These are phyloP conservation scores for Lophium mytilinum DNA, from an alignment of 495 filamentous ascomycete genomes.

Conservation along the genomic window DNA sequence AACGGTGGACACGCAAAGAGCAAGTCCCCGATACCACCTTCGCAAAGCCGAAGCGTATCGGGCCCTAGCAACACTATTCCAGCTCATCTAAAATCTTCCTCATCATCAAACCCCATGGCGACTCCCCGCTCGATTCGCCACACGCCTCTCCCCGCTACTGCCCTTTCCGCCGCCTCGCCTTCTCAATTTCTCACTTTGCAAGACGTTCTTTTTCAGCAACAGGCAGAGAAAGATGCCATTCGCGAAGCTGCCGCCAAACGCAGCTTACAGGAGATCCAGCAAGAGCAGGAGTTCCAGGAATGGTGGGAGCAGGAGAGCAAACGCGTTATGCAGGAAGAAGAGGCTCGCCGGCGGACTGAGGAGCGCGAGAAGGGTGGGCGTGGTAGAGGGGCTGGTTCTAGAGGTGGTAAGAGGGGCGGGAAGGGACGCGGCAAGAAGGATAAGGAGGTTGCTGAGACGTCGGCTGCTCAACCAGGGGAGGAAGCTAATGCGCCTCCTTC, in stretches of 20 bases:
- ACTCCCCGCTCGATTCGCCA: conserved; percentile 45
- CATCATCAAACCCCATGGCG: conserved; percentile 21
- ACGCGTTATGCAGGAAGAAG: conserved; percentile 59
- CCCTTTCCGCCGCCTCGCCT: conserved; percentile 38
- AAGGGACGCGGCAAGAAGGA: conserved; percentile 21
- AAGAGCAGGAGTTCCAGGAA: conserved; percentile 91
- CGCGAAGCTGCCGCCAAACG: conserved; percentile 79
- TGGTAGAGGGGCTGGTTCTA: conserved; percentile 23
- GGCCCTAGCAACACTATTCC: conserved; percentile 1
- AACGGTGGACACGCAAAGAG: conserved; percentile 36
- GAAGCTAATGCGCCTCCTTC: background rate
- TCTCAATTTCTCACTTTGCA: conserved; percentile 62
- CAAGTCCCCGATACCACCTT: conserved; percentile 12
- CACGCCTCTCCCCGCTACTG: conserved; percentile 35
- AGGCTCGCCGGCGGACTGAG: conserved; percentile 33
- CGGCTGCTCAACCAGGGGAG: background rate
- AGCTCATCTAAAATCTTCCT: conserved; percentile 22
- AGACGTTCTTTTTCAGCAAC: conserved; percentile 84
- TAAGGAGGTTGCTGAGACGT: background rate
- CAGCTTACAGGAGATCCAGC: conserved; percentile 85
- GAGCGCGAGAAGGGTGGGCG: conserved; percentile 15
- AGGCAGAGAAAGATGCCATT: conserved; percentile 72
- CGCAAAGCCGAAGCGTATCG: conserved; percentile 16
- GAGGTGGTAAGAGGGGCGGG: conserved; percentile 4
- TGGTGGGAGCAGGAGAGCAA: conserved; percentile 96